Evolutionary conservation across 169 alveolate species (phyloP), one percentile per base, ranked within the genome.

Genomic region (Cryptosporidium tyzzeri): DNA sequence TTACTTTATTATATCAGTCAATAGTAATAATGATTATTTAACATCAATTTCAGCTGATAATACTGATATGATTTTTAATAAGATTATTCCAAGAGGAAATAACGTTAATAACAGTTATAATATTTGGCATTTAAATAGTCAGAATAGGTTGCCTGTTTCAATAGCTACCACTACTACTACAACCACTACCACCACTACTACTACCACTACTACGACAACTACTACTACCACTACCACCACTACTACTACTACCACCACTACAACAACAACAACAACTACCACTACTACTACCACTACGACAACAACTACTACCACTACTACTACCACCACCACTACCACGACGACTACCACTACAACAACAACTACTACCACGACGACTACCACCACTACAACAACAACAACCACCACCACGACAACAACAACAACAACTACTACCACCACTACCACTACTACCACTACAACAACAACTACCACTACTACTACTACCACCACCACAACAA

Each of bases 101-200:
- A 12, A 1, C 12, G 26, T 6, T 3, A 33, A 31, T 2, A 16
- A 65, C 0, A 35, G 18, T 31, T 65, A 35, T 14, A 73, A 41
- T 59, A 37, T 73, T 3, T 73, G 86, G 86, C 26, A 73, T 41
- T 21, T 73, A 35, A 73, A 31, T 31, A 31, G 35, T 31, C 86
- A 35, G 58, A 73, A 12, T 29, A 55, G 5, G 9, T 26, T 5
- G 6, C 3, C 12, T 16, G 16, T 71, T 3, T 33, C 71, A 4
- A 55, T 71, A 5, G 58, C 86, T 12, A 73, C 86, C 0, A 73
- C 86, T 3, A 73, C 86, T 0, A 33, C 16, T 4, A 0, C 86
- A 0, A 48, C 86, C 0, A 31, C 35, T 0, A 31, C 35, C 0
- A 31, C 35, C 0, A 31, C 35, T 0, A 31, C 35, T 0, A 31